These are phyloP conservation scores for Daldinia childiae DNA, from an alignment of 495 filamentous ascomycete species.

Conservation along the genomic window DNA sequence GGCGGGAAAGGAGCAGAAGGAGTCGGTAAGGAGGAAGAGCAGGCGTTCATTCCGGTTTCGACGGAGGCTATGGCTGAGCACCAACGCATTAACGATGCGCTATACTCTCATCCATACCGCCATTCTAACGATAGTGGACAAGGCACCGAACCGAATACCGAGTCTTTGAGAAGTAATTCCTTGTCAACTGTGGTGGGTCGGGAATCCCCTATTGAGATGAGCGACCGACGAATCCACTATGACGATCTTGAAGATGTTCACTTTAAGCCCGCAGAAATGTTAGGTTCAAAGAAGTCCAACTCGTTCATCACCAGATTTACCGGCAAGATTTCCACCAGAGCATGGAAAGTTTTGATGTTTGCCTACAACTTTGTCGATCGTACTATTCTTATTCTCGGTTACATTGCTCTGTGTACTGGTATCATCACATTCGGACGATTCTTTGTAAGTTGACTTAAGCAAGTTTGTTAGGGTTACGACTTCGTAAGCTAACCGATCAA, in stretches of 20 bases:
- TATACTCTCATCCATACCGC: constrained; percentile 63
- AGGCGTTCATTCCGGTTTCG: constrained; percentile 73
- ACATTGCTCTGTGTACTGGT: constrained; percentile 67
- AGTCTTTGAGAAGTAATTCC: constrained; percentile 71
- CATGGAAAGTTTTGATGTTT: constrained; percentile 55
- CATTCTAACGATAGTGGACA: constrained; percentile 91
- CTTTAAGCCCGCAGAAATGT: constrained; percentile 46
- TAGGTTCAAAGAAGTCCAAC: constrained; percentile 43
- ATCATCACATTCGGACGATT: constrained; percentile 65
- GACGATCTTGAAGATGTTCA: constrained; percentile 54
- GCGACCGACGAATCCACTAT: constrained; percentile 61
- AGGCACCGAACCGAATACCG: constrained; percentile 77
- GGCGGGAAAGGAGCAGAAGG: constrained; percentile 27
- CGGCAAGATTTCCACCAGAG: constrained; percentile 51
- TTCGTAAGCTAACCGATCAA: constrained; percentile 18
- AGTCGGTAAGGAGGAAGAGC: constrained; percentile 51
- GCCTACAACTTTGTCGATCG: constrained; percentile 57
- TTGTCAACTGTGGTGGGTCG: constrained; percentile 64
- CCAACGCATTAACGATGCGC: constrained; percentile 50
- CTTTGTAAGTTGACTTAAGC: constrained; percentile 61
- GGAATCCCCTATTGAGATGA: constrained; percentile 62
- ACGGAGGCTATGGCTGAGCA: constrained; percentile 72
- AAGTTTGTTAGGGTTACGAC: neutral
- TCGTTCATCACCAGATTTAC: constrained; percentile 47
- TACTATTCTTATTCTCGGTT: constrained; percentile 61